Base-by-base conservation (phyloP, 306 rosid genomes). In the Vigna unguiculata region DNA sequence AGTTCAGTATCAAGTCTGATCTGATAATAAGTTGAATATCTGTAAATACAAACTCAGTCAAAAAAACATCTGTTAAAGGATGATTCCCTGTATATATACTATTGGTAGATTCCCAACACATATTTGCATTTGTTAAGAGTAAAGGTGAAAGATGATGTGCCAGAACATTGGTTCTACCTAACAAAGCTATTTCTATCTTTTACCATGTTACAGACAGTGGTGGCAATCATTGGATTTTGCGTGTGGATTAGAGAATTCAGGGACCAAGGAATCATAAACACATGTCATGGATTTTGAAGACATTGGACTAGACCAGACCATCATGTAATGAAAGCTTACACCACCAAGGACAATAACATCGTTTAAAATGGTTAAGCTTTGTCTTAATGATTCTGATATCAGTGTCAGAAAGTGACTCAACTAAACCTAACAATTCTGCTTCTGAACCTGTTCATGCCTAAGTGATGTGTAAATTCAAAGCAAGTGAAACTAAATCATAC, bases 211-310 rank as follows among this genome's bases (percentile, higher is more conserved):
- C 14, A 20, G 40, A 45, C 6, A 25, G 38, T 48, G 72, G 6
- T 13, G 16, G 49, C 47, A 69, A 69, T 76, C 40, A 77, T 66
- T 66, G 70, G 52, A 17, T 58, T 79, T 78, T 77, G 46, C 41
- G 4, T 25, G 65, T 62, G 78, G 75, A 19, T 46, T 51, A 17
- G 25, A 79, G 66, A 2, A 58, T 58, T 55, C 72, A 52, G 77
- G 83, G 69, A 62, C 82, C 72, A 80, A 13, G 46, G 13, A 41
- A 49, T 75, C 78, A 34, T 41, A 2, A 67, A 55, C 54, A 49
- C 58, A 28, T 72, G 67, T 79, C 21, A 36, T 38, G 38, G 66
- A 71, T 34, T 40, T 43, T 17, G 25, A 53, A 74, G 74, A 58
- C 71, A 57, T 11, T 54, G 10, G 16, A 32, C 24, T 21, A 54